Evolutionary conservation across 1,284 basidiomycete species (phyloP).

Genomic region (Mycena sp.): DNA sequence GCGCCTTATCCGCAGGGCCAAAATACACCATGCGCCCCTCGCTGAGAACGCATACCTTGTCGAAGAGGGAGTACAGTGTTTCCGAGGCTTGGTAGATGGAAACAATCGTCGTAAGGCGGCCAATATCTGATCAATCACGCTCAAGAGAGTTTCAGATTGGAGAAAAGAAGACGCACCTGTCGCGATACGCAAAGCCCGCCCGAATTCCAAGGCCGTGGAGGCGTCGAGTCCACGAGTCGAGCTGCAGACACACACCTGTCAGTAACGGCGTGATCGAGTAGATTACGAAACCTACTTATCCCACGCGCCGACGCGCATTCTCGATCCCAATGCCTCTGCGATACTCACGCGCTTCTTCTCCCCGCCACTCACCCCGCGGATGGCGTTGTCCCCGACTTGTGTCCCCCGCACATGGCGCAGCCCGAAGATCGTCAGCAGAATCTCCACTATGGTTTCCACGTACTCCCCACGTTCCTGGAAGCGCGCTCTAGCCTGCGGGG

Average conservation of each 20-base stretch:
- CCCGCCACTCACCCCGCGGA: conserved; percentile 85
- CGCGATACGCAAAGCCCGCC: conserved; percentile 66
- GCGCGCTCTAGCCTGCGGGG: conserved; percentile 56
- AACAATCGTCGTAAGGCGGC: conserved; percentile 64
- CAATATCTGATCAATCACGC: no score
- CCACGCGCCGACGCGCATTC: conserved; percentile 72
- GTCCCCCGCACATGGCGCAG: conserved; percentile 66
- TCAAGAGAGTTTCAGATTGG: no score
- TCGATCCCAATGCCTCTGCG: conserved; percentile 70
- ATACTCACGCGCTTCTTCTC: conserved; percentile 85
- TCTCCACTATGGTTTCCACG: conserved; percentile 53
- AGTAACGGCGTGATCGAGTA: background rate
- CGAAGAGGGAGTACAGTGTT: conserved; percentile 66
- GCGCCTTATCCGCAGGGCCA: conserved; percentile 67
- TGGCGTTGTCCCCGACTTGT: conserved; percentile 74
- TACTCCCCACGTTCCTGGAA: conserved; percentile 54
- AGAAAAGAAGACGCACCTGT: no score
- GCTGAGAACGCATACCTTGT: conserved; percentile 68
- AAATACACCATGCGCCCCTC: conserved; percentile 82
- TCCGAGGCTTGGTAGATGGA: conserved; percentile 81
- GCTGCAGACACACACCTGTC: conserved; percentile 36
- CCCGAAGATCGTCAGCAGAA: conserved; percentile 76
- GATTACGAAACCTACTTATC: conserved; percentile 61
- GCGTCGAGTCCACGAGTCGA: conserved; percentile 73
- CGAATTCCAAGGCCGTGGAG: conserved; percentile 73